Conservation (phyloP, 1,139 yeast species). For the Tardiomyces blankii region DNA sequence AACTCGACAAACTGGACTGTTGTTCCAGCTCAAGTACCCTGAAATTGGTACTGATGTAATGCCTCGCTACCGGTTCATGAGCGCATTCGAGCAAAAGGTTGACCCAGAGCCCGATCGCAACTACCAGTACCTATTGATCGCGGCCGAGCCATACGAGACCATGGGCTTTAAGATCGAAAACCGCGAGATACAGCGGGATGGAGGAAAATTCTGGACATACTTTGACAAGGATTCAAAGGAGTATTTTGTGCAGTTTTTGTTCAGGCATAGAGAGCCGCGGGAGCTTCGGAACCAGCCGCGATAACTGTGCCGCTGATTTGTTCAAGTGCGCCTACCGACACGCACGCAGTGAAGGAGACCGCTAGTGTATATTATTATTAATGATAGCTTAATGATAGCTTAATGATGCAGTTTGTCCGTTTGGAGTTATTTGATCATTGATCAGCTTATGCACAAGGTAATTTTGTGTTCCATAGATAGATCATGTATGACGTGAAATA, state of each 20-base stretch:
- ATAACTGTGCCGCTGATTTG: too few relatives aligned
- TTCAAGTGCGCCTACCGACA: too few relatives aligned
- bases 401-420: too few relatives aligned
- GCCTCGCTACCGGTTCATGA: slow-evolving; percentile 66
- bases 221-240: slow-evolving; percentile 63
- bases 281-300: too few relatives aligned
- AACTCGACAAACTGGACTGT: slow-evolving; percentile 47
- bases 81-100: slow-evolving; percentile 53
- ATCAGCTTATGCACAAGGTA: too few relatives aligned
- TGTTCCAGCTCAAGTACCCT: slow-evolving; percentile 47
- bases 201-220: slow-evolving; percentile 49
- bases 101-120: slow-evolving; percentile 32
- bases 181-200: slow-evolving; percentile 39
- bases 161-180: slow-evolving; percentile 61
- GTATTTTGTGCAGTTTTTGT: slow-evolving; percentile 55
- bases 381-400: too few relatives aligned
- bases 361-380: too few relatives aligned
- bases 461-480: too few relatives aligned
- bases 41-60: slow-evolving; percentile 34
- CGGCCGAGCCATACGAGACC: slow-evolving; percentile 80
- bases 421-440: too few relatives aligned
- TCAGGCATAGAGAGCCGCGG: neutral
- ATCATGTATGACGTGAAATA: too few relatives aligned
- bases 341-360: too few relatives aligned
- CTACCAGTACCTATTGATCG: slow-evolving; percentile 57